phyloP scores from a whole-genome alignment of 305 asterid species.

The Solanum chacoense region DNA sequence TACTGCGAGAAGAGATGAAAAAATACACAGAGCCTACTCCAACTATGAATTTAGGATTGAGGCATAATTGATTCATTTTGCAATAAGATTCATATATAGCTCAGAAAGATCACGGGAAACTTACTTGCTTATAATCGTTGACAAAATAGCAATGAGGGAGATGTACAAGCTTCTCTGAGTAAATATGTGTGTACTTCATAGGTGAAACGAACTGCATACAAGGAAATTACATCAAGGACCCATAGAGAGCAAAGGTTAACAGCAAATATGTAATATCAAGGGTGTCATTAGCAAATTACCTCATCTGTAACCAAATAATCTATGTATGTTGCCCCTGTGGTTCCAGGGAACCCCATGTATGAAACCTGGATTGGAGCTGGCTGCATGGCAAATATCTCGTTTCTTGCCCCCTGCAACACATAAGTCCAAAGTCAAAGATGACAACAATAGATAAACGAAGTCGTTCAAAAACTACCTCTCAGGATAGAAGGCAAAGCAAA shows the following conservation, averaged over 20 bases:
- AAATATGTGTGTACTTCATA: conserved; percentile 57
- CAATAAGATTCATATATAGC: background rate
- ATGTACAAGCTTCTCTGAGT: conserved; percentile 92
- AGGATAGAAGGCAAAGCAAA: background rate
- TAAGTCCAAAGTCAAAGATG: background rate
- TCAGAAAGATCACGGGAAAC: background rate
- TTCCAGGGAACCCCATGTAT: conserved; percentile 99
- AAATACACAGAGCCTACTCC: background rate
- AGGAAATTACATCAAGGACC: background rate
- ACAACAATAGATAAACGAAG: background rate
- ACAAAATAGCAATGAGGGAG: conserved; percentile 98
- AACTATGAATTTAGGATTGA: background rate
- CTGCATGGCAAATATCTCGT: conserved; percentile 96
- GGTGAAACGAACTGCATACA: conserved; percentile 91
- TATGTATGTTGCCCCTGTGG: conserved; percentile 91
- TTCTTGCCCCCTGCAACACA: conserved; percentile 81
- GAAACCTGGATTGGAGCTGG: conserved; percentile 99
- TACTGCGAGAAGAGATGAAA: background rate
- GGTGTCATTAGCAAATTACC: conserved; percentile 26
- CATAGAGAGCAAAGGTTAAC: background rate
- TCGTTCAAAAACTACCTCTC: background rate
- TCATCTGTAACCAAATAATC: conserved; percentile 94
- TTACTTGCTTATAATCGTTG: conserved; percentile 95
- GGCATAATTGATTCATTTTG: background rate
- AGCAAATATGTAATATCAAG: background rate